Base-by-base conservation (phyloP, 2,329 filamentous ascomycete genomes). In the Simplicillium sp. region DNA sequence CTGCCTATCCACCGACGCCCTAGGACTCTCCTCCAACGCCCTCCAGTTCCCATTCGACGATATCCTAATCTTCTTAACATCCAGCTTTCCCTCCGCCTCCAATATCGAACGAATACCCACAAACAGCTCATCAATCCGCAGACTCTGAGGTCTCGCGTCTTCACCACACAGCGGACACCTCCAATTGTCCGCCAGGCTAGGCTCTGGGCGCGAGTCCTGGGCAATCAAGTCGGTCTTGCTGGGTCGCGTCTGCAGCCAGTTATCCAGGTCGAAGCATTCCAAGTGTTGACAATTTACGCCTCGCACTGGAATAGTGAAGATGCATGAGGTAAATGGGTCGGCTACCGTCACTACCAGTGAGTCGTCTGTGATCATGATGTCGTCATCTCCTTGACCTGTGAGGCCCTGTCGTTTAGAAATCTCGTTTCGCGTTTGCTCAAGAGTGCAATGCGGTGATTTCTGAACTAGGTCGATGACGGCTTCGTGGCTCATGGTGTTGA, bases 191-290 rank as follows among this genome's bases (percentile, higher is more conserved):
- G 20, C 20, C 20, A 25, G 20, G 9, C 20, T 25, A 9, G 20
- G 20, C 20, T 25, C 20, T 25, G 20, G 20, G 20, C 20, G 20
- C 20, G 20, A 25, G 20, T 25, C 20, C 20, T 25, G 9, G 20
- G 20, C 20, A 25, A 25, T 25, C 20, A 25, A 25, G 20, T 25
- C 9, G 9, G 20, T 25, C 45, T 70, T 72, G 12, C 63, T 61
- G 5, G 68, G 66, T 34, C 86, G 77, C 5, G 82, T 86, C 12
- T 68, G 60, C 8, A 98, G 72, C 66, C 87, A 97, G 1, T 77
- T 89, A 15, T 84, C 74, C 7, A 96, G 76, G 56, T 97, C 90
- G 55, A 97, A 96, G 55, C 88, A 95, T 55, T 96, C 87, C 29
- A 82, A 66, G 55, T 98, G 90, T 17, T 67, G 66, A 57, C 92